Evolutionary conservation across 2,329 filamentous ascomycete species (phyloP).

Genomic region (Arthrobotrys musiformis): DNA sequence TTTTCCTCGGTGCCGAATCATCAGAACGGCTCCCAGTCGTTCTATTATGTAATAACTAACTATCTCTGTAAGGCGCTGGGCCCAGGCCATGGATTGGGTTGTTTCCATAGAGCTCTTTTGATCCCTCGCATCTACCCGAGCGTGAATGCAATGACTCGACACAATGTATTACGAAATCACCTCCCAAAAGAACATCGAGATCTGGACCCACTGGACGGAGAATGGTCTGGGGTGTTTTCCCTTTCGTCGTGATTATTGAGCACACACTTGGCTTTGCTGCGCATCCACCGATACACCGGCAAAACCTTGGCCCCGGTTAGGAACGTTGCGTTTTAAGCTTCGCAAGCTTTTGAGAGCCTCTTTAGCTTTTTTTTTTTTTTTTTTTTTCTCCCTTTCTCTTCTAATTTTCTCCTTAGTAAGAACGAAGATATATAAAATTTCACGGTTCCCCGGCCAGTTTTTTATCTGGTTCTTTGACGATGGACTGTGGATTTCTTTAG

Average conservation of each 20-base stretch:
- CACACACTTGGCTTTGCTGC: background rate
- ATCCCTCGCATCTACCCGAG: constrained; percentile 4
- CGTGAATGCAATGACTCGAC: constrained; percentile 4
- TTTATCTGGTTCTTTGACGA: background rate
- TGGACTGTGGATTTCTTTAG: constrained; percentile 1
- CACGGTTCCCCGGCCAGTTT: background rate
- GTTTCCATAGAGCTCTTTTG: background rate
- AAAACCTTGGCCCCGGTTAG: constrained; percentile 4
- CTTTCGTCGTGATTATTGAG: background rate
- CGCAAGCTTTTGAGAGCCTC: constrained; percentile 1
- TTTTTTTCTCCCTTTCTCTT: background rate
- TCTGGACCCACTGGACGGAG: background rate
- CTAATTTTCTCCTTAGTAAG: background rate
- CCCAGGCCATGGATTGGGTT: constrained; percentile 1
- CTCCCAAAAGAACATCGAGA: background rate
- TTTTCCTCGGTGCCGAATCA: background rate
- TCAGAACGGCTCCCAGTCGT: background rate
- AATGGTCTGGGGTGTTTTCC: background rate
- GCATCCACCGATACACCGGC: background rate
- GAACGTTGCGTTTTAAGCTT: constrained; percentile 13
- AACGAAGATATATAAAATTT: constrained; percentile 10
- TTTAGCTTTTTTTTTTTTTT: background rate
- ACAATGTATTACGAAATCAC: background rate
- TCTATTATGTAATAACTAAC: background rate
- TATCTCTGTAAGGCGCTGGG: background rate